phyloP scores from a whole-genome alignment of 176 grass and related monocot species.

The Saccharum spontaneum region DNA sequence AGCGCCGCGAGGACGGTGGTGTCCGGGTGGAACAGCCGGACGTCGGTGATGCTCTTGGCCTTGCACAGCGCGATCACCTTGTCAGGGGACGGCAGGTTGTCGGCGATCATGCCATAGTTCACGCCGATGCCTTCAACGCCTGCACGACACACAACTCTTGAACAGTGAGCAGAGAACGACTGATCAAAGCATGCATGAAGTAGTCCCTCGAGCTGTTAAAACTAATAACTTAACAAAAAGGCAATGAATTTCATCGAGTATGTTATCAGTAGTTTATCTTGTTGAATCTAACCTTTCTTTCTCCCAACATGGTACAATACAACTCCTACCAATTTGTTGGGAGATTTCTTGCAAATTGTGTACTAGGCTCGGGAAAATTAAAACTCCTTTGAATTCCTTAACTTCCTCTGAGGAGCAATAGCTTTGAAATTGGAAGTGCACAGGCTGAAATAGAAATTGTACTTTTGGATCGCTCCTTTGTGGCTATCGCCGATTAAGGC shows the following conservation, averaged over 20 bases:
- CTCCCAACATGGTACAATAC: background rate
- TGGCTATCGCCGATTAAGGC: conserved; percentile 8
- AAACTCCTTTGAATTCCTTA: background rate
- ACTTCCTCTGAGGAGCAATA: background rate
- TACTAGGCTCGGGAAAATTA: no score
- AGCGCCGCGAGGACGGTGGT: conserved; percentile 56
- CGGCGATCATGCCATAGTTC: conserved; percentile 77
- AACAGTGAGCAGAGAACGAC: background rate
- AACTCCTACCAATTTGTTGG: background rate
- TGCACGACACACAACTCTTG: background rate
- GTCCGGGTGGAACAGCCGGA: conserved; percentile 82
- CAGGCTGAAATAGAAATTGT: background rate
- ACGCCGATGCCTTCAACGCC: conserved; percentile 68
- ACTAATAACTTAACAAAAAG: background rate
- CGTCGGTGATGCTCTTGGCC: conserved; percentile 49
- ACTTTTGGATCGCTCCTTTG: background rate
- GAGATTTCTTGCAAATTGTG: no score
- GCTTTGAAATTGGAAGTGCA: background rate
- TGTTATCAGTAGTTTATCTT: background rate
- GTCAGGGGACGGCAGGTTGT: conserved; percentile 77
- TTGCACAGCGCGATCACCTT: conserved; percentile 69
- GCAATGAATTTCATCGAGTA: background rate
- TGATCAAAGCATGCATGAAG: background rate
- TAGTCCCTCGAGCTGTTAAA: background rate
- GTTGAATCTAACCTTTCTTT: background rate